Evolutionary conservation across 108 stramenopile genomes (phyloP), one percentile per base, ranked within the genome.

Genomic region (Craspedostauros australis): DNA sequence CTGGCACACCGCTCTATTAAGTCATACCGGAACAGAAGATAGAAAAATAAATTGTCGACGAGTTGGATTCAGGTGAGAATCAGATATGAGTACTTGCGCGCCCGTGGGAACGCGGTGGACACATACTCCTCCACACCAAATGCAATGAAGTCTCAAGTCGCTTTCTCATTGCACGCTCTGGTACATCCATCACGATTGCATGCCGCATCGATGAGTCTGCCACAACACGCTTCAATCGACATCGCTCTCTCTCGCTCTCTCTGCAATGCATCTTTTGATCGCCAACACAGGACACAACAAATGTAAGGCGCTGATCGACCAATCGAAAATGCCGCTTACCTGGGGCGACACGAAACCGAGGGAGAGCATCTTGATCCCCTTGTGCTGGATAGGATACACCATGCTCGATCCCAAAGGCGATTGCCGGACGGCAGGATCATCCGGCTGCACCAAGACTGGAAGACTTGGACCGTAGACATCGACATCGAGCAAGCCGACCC

Each of bases 381-480:
- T 50, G 56, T 94, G 87, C 37, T 75, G 73, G 40, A 94, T 87
- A 16, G 93, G 93, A 38, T 79, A 75, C 3, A 94, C 76, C 79
- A 91, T 87, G 2, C 82, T 76, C 5, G 62, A 42, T 41, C 85
- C 77, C 2, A 75, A 55, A 18, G 82, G 68, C 5, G 82, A 84
- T 45, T 63, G 46, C 20, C 82, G 55, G 14, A 94, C 87, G 0
- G 87, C 69, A 21, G 62, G 51, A 73, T 94, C 89, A 9, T 83
- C 73, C 3, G 93, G 93, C 8, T 70, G 37, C 0, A 94, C 84
- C 21, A 91, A 56, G 12, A 91, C 42, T n/a, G 93, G 93, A 8
- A 94, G 46, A 2, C 83, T 94, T 5, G 99, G 99, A 14, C 99
- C 99, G 49, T 97, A 97, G 0, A 99, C 73, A 50, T 99, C 99